Conservation (phyloP, 257 asterid genomes). For the Solanum habrochaites region DNA sequence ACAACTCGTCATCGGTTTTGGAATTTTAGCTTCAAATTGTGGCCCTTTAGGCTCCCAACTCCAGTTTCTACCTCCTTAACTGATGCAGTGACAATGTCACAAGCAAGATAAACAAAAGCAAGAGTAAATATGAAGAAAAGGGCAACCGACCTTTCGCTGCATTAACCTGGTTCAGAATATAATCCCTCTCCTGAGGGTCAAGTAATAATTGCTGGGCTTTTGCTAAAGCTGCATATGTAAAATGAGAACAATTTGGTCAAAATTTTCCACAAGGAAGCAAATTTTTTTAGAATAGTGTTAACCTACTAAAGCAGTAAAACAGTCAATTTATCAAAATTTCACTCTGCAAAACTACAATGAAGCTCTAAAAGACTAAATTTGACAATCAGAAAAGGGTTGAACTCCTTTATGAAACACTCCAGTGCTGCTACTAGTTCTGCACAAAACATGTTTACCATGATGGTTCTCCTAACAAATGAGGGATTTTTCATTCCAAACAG, state of each 20-base stretch:
- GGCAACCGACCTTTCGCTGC: conserved; percentile 68
- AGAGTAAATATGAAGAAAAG: background rate
- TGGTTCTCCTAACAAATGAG: background rate
- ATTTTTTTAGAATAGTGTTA: background rate
- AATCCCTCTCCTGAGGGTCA: conserved; percentile 88
- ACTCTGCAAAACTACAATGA: background rate
- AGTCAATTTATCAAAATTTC: background rate
- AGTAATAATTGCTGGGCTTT: conserved; percentile 86
- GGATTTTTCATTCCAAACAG: background rate
- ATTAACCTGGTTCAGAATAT: conserved; percentile 74
- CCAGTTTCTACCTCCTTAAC: background rate
- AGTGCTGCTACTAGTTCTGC: background rate
- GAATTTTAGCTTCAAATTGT: background rate
- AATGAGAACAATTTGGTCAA: background rate
- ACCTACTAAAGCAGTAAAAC: background rate
- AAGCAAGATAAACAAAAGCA: background rate
- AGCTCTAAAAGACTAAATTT: background rate
- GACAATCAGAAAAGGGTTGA: background rate
- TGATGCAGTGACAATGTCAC: background rate
- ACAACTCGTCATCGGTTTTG: background rate
- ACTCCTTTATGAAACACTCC: background rate
- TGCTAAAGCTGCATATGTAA: conserved; percentile 62
- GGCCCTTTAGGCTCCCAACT: background rate
- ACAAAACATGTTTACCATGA: background rate
- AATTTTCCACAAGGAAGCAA: background rate